Base-by-base conservation (phyloP, 2,329 filamentous ascomycete species). In the Sarocladium oryzae region DNA sequence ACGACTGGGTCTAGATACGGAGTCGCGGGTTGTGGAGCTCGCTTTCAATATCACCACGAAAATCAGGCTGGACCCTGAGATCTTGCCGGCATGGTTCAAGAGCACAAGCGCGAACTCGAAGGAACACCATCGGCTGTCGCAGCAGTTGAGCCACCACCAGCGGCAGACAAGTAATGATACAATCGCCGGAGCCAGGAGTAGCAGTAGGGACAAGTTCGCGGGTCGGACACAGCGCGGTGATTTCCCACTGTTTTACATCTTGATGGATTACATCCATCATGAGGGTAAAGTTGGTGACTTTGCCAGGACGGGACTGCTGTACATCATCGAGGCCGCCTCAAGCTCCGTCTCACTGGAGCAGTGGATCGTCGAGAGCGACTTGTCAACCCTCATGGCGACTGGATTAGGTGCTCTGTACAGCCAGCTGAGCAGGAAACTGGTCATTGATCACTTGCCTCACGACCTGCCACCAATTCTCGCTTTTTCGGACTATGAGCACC, bases 11-110 rank as follows among this genome's bases (percentile, higher is more conserved):
- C 78, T 84, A 50, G 88, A 96, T 53, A 91, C 88, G 10, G 91
- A 97, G 66, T 86, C 86, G 9, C 84, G 90, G 53, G 84, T 97
- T 45, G 88, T 97, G 49, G 92, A 99, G 71, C 73, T 99, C 52
- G 80, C 95, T 40, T 99, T 99, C 71, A 95, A 92, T 56, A 91
- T 99, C 58, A 89, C 93, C 18, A 95, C 93, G 58, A 97, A 97
- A 76, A 96, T 99, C 59, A 80, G 93, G 41, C 74, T 96, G 55
- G 86, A 95, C 59, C 91, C 93, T 4, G 80, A 85, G 53, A 92
- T 97, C 51, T 71, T 99, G 43, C 81, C 88, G 1, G 87, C 89
- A 15, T 99, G 93, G 93, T 99, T 99, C 70, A 87, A 86, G 56
- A 81, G 82, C 7, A 74, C 76, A 20, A 26, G 9, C 21, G 30